Evolutionary conservation across 352 stramenopile species (phyloP).

Genomic region (Globisporangium cystogenes): DNA sequence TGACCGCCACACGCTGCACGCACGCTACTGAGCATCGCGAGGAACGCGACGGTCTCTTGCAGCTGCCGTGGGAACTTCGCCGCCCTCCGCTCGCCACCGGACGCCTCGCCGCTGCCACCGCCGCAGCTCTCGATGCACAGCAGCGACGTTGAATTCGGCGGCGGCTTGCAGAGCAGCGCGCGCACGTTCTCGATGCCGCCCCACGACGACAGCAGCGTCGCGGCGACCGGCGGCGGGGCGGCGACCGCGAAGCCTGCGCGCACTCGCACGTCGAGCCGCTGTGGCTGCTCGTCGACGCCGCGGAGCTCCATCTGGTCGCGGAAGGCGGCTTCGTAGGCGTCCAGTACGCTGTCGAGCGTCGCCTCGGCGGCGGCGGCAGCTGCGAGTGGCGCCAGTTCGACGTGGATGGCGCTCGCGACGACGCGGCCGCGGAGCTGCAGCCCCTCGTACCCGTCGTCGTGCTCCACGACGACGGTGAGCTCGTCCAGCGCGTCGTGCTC

Average conservation of each 20-base stretch:
- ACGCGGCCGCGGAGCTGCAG: slow-evolving; percentile 1
- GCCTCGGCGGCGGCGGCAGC: not conserved
- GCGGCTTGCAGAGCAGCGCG: slow-evolving; percentile 6
- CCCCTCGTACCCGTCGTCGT: slow-evolving; percentile 10
- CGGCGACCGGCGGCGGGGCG: not conserved
- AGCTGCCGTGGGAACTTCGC: slow-evolving; percentile 4
- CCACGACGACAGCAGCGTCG: slow-evolving; percentile 12
- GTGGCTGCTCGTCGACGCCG: slow-evolving; percentile 4
- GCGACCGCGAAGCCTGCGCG: slow-evolving; percentile 5
- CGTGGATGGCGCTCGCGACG: slow-evolving; percentile 2
- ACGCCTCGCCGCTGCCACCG: too few relatives aligned
- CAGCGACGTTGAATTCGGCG: slow-evolving; percentile 7
- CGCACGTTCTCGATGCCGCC: slow-evolving; percentile 14
- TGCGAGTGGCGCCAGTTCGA: not conserved
- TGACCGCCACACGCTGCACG: slow-evolving; percentile 1
- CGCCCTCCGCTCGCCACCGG: too few relatives aligned
- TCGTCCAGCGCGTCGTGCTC: not conserved
- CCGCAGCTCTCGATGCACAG: slow-evolving; percentile 4
- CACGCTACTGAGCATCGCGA: slow-evolving; percentile 9
- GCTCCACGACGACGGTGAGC: slow-evolving; percentile 11
- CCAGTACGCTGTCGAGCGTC: slow-evolving; percentile 10
- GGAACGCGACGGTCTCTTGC: slow-evolving; percentile 3
- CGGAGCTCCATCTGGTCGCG: slow-evolving; percentile 9
- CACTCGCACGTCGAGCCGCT: slow-evolving; percentile 7
- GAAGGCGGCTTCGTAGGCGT: slow-evolving; percentile 12